A percentile compares a stretch with the other conserved stretches of the same genome.
phyloP scores from a whole-genome alignment of 2,329 filamentous ascomycete species.

The Aspergillus chevalieri region DNA sequence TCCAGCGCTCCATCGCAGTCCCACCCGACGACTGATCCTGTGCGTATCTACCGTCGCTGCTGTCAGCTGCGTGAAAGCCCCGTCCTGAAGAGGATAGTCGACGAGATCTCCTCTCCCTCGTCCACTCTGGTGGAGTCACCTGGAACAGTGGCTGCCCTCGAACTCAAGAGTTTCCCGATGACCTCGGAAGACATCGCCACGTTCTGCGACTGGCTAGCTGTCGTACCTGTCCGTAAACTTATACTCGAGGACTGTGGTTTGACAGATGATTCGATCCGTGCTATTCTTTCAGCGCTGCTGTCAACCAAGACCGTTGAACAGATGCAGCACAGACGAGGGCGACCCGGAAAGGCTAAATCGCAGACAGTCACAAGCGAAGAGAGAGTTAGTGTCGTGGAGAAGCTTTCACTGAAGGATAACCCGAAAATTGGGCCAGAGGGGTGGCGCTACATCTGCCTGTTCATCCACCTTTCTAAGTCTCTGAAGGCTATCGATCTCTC shows the following conservation, averaged over 20 bases:
- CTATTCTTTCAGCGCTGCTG: constrained; percentile 78
- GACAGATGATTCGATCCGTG: constrained; percentile 77
- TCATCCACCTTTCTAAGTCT: constrained; percentile 82
- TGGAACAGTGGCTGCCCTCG: constrained; percentile 74
- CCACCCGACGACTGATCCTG: constrained; percentile 79
- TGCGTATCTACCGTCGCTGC: constrained; percentile 87
- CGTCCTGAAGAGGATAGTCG: constrained; percentile 83
- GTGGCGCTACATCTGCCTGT: constrained; percentile 86
- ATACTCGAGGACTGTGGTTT: constrained; percentile 82
- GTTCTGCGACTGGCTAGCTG: constrained; percentile 84
- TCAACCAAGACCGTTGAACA: constrained; percentile 65
- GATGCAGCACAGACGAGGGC: constrained; percentile 45
- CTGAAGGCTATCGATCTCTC: constrained; percentile 83
- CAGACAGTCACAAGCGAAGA: constrained; percentile 26
- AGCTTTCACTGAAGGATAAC: constrained; percentile 84
- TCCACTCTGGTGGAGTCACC: constrained; percentile 58
- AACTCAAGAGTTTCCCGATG: constrained; percentile 78
- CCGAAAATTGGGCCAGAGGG: constrained; percentile 74
- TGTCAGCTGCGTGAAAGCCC: constrained; percentile 91
- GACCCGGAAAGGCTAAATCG: constrained; percentile 32
- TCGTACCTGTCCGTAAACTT: constrained; percentile 83
- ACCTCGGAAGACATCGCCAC: constrained; percentile 78
- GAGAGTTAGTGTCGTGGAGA: constrained; percentile 67
- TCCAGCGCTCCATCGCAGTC: constrained; percentile 53
- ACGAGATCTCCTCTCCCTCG: constrained; percentile 70